Conservation (phyloP, 2,329 filamentous ascomycete species). For the Penicillium sp. region DNA sequence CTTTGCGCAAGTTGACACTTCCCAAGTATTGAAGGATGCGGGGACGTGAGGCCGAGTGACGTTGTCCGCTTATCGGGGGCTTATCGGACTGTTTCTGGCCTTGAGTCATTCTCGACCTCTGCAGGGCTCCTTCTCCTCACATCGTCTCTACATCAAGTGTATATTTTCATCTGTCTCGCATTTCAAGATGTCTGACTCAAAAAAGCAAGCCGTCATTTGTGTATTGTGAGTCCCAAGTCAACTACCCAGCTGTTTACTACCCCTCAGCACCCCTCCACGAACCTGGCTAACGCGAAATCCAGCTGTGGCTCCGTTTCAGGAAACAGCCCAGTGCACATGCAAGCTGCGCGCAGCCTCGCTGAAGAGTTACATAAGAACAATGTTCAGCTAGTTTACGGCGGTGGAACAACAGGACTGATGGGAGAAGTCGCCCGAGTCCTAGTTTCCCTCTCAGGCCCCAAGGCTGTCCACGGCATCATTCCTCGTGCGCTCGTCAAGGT, state of each 20-base stretch:
- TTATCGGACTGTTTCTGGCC: neutral
- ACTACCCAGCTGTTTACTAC: neutral
- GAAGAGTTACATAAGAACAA: conserved; percentile 71
- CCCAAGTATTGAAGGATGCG: too few relatives aligned
- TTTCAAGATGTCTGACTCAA: conserved; percentile 5
- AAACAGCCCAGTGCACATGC: conserved; percentile 70
- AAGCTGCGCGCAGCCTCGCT: conserved; percentile 75
- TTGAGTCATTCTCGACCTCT: neutral
- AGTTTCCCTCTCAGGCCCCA: conserved; percentile 76
- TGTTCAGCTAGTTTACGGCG: conserved; percentile 88
- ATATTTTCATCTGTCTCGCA: neutral
- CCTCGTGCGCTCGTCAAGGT: conserved; percentile 78
- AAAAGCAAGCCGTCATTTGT: conserved; percentile 68
- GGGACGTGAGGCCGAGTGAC: neutral
- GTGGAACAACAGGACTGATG: conserved; percentile 93
- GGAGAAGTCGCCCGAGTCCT: conserved; percentile 87
- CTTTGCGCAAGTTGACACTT: too few relatives aligned
- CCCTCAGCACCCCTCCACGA: neutral
- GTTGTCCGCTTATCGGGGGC: neutral
- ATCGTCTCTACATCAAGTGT: neutral
- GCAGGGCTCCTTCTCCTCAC: neutral
- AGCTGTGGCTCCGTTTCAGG: conserved; percentile 82
- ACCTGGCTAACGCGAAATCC: conserved; percentile 9
- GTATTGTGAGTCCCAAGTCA: conserved; percentile 64
- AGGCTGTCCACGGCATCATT: conserved; percentile 89